Percentiles rank a stretch among this genome's conserved stretches.
Conservation (phyloP, 768 basidiomycete genomes). For the Artomyces pyxidatus region DNA sequence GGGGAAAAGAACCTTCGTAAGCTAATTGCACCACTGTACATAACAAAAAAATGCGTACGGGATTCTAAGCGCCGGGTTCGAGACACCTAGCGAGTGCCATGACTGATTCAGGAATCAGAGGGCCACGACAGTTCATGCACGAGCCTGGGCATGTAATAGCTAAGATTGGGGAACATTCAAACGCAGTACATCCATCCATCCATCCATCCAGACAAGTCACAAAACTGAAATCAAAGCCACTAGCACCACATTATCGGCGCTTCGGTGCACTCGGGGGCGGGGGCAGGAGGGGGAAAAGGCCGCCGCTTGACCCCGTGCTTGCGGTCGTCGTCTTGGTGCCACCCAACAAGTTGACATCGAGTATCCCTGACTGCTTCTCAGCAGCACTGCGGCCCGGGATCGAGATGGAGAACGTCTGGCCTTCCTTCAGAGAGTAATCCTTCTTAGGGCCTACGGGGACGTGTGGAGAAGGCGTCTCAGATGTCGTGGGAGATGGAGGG, state of each 20-base stretch:
- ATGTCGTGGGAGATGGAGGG: conserved; percentile 33
- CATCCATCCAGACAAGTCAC: neutral
- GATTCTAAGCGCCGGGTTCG: too few relatives aligned
- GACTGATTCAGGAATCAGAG: too few relatives aligned
- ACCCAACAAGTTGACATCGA: conserved; percentile 29
- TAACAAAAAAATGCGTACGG: too few relatives aligned
- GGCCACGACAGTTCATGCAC: too few relatives aligned
- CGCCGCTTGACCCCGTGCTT: conserved; percentile 14
- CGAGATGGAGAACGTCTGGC: conserved; percentile 87
- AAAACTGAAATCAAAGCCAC: too few relatives aligned
- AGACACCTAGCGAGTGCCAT: too few relatives aligned
- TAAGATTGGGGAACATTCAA: too few relatives aligned
- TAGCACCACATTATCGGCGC: conserved; percentile 33
- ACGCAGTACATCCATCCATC: too few relatives aligned
- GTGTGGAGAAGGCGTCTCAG: conserved; percentile 51
- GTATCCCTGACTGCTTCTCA: conserved; percentile 27
- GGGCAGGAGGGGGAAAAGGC: conserved; percentile 63
- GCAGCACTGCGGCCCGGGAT: conserved; percentile 69
- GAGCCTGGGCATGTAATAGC: too few relatives aligned
- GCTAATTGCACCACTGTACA: too few relatives aligned
- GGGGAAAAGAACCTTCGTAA: too few relatives aligned
- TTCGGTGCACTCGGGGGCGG: conserved; percentile 70
- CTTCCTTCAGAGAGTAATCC: conserved; percentile 90
- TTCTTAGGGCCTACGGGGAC: conserved; percentile 77
- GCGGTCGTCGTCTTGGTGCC: conserved; percentile 4